These are phyloP conservation scores for Sclerotinia trifoliorum DNA, from an alignment of 2,329 filamentous ascomycete species.

Conservation along the genomic window DNA sequence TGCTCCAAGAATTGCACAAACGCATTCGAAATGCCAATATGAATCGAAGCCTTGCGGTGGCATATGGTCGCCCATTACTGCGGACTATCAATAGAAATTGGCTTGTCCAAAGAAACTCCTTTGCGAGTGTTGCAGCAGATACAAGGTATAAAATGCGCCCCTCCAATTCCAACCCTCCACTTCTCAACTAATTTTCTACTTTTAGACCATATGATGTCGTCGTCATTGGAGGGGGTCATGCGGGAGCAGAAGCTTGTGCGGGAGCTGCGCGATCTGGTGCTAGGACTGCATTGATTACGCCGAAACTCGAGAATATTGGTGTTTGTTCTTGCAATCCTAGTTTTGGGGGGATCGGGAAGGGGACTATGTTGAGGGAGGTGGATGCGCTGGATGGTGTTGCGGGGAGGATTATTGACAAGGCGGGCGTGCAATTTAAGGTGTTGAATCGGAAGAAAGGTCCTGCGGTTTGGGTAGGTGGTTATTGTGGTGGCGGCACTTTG, in stretches of 20 bases:
- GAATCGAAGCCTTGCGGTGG: slow-evolving; percentile 28
- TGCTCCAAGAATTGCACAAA: background rate
- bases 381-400: slow-evolving; percentile 91
- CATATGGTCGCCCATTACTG: slow-evolving; percentile 21
- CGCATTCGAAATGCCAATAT: slow-evolving; percentile 33
- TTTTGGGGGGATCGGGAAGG: slow-evolving; percentile 98
- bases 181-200: background rate
- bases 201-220: slow-evolving; percentile 72
- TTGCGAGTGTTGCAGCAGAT: slow-evolving; percentile 19
- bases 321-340: slow-evolving; percentile 97
- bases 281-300: slow-evolving; percentile 85
- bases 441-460: slow-evolving; percentile 88
- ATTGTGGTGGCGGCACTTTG: background rate
- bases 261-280: slow-evolving; percentile 88
- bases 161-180: background rate
- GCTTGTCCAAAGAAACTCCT: slow-evolving; percentile 16
- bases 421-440: slow-evolving; percentile 89
- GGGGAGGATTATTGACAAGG: slow-evolving; percentile 86
- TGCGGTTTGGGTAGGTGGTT: slow-evolving; percentile 70
- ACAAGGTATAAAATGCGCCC: slow-evolving; percentile 19
- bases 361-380: slow-evolving; percentile 91
- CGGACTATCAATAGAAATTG: background rate
- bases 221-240: slow-evolving; percentile 93
- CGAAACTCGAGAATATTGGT: slow-evolving; percentile 82
- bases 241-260: slow-evolving; percentile 88